Base-by-base conservation (phyloP, 1,139 yeast species). In the Suhomyces anneliseae region DNA sequence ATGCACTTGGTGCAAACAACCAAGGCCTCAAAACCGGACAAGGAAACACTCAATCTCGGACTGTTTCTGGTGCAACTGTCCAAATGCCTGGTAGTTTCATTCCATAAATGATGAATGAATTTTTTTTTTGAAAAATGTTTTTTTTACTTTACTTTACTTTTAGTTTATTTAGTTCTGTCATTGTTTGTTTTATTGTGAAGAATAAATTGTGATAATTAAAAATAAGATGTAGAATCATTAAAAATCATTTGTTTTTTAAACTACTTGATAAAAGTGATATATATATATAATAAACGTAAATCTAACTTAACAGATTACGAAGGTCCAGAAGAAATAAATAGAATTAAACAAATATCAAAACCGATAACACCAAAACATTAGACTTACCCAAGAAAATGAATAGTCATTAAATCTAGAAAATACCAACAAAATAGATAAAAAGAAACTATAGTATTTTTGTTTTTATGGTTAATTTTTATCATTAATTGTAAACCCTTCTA, bases 401-500 rank as follows among this genome's bases (percentile, higher is more conserved):
- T 19, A 19, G 24, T 19, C 24, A 19, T 6, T 19, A 19, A 19
- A 19, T 19, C 24, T 19, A 19, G 24, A 19, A 19, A 19, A 19
- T 19, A 19, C 4, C 6, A 19, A 19, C 29, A 8, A 39, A 39
- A 9, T 11, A 15, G 10, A 31, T 31, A 31, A 31, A 10, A 31
- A 31, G 34, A 4, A n/a, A 31, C 34, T 6, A 31, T 10, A 31
- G 1, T 19, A 19, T 19, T 19, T 19, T 19, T 19, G 24, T 19
- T 4, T 3, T 19, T 19, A 19, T 4, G 24, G 24, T 19, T 19
- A 19, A 5, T 5, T 3, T 8, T 32, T 15, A 27, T 31, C n/a
- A 7, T 29, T 31, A 78, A 59, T 76, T 76, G 54, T 82, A 82
- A 45, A 85, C 69, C 55, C 87, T 72, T 58, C 89, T 75, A 62